These are phyloP conservation scores for Neoscytalidium dimidiatum DNA, from an alignment of 2,329 filamentous ascomycete species.

Conservation along the genomic window DNA sequence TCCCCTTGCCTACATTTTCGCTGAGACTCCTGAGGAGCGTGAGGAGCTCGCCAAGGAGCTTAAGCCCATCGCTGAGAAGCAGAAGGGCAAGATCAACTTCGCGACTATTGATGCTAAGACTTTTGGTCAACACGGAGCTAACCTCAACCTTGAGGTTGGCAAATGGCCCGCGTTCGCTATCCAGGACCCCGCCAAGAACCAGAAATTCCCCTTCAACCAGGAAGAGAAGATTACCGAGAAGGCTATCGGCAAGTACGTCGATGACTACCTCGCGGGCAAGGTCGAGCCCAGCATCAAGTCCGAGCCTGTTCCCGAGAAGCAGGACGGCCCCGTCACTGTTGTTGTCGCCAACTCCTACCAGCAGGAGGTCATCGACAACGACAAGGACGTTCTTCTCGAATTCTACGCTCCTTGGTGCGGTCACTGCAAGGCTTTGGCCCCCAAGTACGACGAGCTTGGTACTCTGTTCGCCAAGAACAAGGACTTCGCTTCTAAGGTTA, in stretches of 20 bases:
- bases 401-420: constrained; percentile 92
- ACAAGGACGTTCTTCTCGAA: constrained; percentile 96
- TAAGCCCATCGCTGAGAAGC: constrained; percentile 85
- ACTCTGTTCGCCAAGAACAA: constrained; percentile 54
- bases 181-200: constrained; percentile 92
- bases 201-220: constrained; percentile 94
- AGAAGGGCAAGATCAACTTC: constrained; percentile 95
- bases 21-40: constrained; percentile 88
- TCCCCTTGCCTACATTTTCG: constrained; percentile 96
- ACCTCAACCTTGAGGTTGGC: constrained; percentile 95
- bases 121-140: constrained; percentile 91
- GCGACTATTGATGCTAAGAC: constrained; percentile 94
- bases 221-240: constrained; percentile 74
- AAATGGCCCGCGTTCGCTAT: constrained; percentile 98
- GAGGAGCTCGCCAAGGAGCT: constrained; percentile 73
- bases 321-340: constrained; percentile 84
- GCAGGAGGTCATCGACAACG: constrained; percentile 84
- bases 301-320: constrained; percentile 89
- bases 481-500: constrained; percentile 59
- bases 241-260: constrained; percentile 77
- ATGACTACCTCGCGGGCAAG: constrained; percentile 84
- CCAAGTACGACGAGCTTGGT: constrained; percentile 68
- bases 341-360: constrained; percentile 95
- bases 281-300: constrained; percentile 97
- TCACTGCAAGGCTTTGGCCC: constrained; percentile 69